Evolutionary conservation across 495 filamentous ascomycete genomes (phyloP), one percentile per base, ranked within the genome.

Genomic region (Penicillium ochrochloron): DNA sequence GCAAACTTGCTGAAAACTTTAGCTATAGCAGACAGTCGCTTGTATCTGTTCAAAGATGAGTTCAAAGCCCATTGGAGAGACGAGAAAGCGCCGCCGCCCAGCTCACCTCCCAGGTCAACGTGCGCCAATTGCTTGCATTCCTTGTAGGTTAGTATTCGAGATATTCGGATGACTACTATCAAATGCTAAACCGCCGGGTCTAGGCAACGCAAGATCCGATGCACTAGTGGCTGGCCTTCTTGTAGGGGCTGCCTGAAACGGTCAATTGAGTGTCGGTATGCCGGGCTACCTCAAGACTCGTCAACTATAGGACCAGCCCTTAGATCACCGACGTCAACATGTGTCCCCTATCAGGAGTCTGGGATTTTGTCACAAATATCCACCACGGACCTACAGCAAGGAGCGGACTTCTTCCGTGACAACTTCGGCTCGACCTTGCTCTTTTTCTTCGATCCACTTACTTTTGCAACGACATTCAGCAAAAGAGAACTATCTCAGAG

Each of bases 171-270:
- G 35, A 27, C 21, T 11, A 6, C 25, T 39, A 10, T 7, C 14
- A 6, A 4, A 17, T 25, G 15, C 21, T 57, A n/a, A n/a, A 27
- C 15, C 15, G 0, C 15, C 11, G 6, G 23, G 23, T 6, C 12
- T 39, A 57, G 54, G 27, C 54, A 57, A 39, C 54, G 54, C 54
- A 57, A 57, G 17, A 39, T 57, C 17, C 54, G 54, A 41, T 57
- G 54, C 10, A 41, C 54, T 3, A 57, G 54, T 57, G 54, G 54
- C 29, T 57, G 54, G 54, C 54, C 54, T 21, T 57, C 54, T 4
- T 57, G 54, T 6, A 57, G 34, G 23, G 25, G 34, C 21, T 57
- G 54, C 21, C 34, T 41, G 34, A 57, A 57, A 11, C 34, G 54
- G 34, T 57, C 54, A 8, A 57, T 57, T 39, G 54, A 57, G 19